A percentile compares a stretch with the other conserved stretches of the same genome.
Conservation (phyloP, 805 yeast species). For the Yamadazyma laniorum region DNA sequence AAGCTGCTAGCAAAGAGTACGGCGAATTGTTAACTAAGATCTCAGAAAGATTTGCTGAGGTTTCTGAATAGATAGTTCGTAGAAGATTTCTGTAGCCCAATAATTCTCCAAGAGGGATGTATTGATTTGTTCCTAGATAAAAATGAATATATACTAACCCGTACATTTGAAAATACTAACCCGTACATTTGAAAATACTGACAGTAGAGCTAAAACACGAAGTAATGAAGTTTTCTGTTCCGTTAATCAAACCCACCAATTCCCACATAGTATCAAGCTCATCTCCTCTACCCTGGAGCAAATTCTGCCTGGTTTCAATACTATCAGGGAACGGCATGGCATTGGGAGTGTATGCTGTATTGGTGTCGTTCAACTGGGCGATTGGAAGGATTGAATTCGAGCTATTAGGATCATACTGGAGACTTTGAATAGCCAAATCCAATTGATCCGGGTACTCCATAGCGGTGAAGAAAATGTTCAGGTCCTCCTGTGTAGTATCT, state of each 20-base stretch:
- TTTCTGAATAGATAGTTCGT: conserved; percentile 67
- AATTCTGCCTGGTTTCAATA: not conserved
- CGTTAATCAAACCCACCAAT: conserved; percentile 9
- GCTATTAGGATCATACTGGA: conserved; percentile 1
- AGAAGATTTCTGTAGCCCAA: not conserved
- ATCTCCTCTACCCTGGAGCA: conserved; percentile 6
- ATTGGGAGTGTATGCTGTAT: conserved; percentile 10
- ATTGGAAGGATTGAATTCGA: conserved; percentile 6
- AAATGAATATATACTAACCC: too few relatives aligned
- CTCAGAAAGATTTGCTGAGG: conserved; percentile 91
- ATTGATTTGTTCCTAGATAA: conserved; percentile 1
- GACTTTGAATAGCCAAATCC: not conserved
- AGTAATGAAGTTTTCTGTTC: conserved; percentile 14
- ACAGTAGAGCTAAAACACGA: conserved; percentile 5
- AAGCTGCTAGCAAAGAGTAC: conserved; percentile 72
- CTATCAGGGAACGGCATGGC: conserved; percentile 12
- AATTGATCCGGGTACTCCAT: conserved; percentile 1
- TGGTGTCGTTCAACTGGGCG: not conserved
- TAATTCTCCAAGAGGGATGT: conserved; percentile 6
- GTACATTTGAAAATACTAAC: conserved; percentile 2
- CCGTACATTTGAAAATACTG: conserved; percentile 2
- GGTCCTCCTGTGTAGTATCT: not conserved
- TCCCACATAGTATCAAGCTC: conserved; percentile 13
- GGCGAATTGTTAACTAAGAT: conserved; percentile 70
- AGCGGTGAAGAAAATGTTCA: conserved; percentile 5